These are phyloP conservation scores for Rhizopus sp. DNA, from an alignment of 371 early-diverging fungal species.

Conservation along the genomic window DNA sequence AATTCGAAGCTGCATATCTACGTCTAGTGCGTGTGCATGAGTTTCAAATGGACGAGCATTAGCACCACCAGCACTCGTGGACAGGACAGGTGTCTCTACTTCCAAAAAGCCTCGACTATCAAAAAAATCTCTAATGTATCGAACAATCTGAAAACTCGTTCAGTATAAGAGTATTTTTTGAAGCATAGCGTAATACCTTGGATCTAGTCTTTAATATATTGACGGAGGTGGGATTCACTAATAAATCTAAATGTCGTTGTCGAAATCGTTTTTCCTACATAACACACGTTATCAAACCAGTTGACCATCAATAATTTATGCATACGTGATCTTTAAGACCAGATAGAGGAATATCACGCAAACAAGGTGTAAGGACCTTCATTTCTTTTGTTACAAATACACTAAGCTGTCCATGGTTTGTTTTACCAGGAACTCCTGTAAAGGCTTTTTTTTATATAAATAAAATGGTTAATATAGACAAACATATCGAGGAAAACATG, in stretches of 20 bases:
- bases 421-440: slow-evolving; percentile 77
- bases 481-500: neutral
- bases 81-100: slow-evolving; percentile 96
- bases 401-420: slow-evolving; percentile 83
- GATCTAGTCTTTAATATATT: slow-evolving; percentile 59
- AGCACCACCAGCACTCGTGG: slow-evolving; percentile 91
- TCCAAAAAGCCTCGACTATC: slow-evolving; percentile 86
- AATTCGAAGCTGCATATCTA: slow-evolving; percentile 87
- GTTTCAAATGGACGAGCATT: slow-evolving; percentile 95
- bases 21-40: slow-evolving; percentile 75
- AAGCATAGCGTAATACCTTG: slow-evolving; percentile 29
- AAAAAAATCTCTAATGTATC: slow-evolving; percentile 78
- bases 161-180: slow-evolving; percentile 3
- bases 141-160: slow-evolving; percentile 55
- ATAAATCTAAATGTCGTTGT: slow-evolving; percentile 85
- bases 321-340: slow-evolving; percentile 63
- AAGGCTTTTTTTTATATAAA: slow-evolving; percentile 45
- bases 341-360: slow-evolving; percentile 79
- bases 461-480: neutral
- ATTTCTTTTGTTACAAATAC: slow-evolving; percentile 64
- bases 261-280: slow-evolving; percentile 79
- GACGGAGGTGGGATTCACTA: slow-evolving; percentile 76
- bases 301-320: neutral
- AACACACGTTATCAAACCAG: neutral
- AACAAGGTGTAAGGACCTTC: slow-evolving; percentile 86